phyloP scores from a whole-genome alignment of 1,284 basidiomycete genomes.

The Tremellales sp. region DNA sequence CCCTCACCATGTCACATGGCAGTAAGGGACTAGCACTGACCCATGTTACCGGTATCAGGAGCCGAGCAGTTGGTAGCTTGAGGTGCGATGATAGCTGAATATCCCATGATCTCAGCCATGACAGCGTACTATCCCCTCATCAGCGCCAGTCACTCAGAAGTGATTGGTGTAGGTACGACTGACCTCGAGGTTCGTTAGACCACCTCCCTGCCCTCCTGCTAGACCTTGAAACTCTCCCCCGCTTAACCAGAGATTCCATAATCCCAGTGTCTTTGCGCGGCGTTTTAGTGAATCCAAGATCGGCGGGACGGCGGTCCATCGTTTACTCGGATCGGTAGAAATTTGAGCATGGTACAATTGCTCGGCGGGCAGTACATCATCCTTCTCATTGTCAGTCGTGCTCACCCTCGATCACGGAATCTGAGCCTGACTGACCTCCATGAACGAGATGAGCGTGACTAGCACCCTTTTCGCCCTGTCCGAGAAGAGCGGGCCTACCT shows the following conservation, averaged over 20 bases:
- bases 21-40: constrained; percentile 48
- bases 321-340: constrained; percentile 64
- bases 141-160: neutral
- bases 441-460: constrained; percentile 75
- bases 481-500: constrained; percentile 90
- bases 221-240: constrained; percentile 81
- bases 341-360: constrained; percentile 77
- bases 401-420: neutral
- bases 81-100: constrained; percentile 73
- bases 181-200: constrained; percentile 87
- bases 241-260: constrained; percentile 97
- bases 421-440: constrained; percentile 59
- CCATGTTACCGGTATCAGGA: constrained; percentile 95
- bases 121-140: constrained; percentile 70
- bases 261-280: constrained; percentile 78
- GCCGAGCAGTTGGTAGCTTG: constrained; percentile 89
- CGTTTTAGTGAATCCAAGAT: constrained; percentile 79
- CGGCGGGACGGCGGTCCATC: constrained; percentile 82
- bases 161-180: no score
- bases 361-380: constrained; percentile 78
- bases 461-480: constrained; percentile 80
- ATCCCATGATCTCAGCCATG: constrained; percentile 91
- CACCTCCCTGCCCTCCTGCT: constrained; percentile 62
- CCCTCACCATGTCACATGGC: constrained; percentile 48
- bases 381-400: constrained; percentile 52